Conservation (phyloP, 148 eudicot genomes). For the Agrostemma githago region DNA sequence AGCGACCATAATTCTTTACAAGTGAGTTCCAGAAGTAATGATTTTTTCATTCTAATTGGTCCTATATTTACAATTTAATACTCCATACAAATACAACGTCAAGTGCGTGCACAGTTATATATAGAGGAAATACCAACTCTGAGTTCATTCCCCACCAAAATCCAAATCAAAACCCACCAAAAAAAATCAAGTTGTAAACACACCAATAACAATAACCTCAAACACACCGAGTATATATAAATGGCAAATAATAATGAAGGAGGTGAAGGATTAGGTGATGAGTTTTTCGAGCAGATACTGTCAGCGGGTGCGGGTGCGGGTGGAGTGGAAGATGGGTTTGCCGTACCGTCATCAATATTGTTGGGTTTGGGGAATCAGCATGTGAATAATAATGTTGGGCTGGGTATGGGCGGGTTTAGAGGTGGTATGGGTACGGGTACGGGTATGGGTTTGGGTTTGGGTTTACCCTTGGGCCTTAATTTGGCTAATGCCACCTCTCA, state of each 20-base stretch:
- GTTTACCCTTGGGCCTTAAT: slow-evolving; percentile 42
- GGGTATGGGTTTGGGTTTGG: slow-evolving; percentile 27
- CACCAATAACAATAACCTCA: slow-evolving; percentile 2
- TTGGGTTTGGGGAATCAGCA: slow-evolving; percentile 29
- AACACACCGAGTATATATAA: neutral
- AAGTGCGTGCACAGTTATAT: too few relatives aligned
- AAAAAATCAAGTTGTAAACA: too few relatives aligned
- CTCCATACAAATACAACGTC: too few relatives aligned
- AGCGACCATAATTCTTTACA: too few relatives aligned
- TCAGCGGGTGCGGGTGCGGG: slow-evolving; percentile 18
- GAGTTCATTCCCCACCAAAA: too few relatives aligned
- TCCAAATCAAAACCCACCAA: too few relatives aligned
- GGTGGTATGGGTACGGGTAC: slow-evolving; percentile 20
- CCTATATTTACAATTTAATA: too few relatives aligned
- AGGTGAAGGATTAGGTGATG: slow-evolving; percentile 36
- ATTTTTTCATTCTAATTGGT: too few relatives aligned
- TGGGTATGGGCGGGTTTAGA: slow-evolving; percentile 39
- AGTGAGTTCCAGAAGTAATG: too few relatives aligned
- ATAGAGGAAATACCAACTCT: too few relatives aligned
- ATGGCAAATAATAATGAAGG: slow-evolving; percentile 37
- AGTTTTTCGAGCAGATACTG: slow-evolving; percentile 45
- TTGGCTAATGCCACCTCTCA: slow-evolving; percentile 33
- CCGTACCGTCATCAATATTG: slow-evolving; percentile 25
- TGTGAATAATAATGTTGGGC: slow-evolving; percentile 27
- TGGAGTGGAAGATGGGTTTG: slow-evolving; percentile 16